phyloP scores from a whole-genome alignment of 768 basidiomycete species.

The Serendipita vermifera region DNA sequence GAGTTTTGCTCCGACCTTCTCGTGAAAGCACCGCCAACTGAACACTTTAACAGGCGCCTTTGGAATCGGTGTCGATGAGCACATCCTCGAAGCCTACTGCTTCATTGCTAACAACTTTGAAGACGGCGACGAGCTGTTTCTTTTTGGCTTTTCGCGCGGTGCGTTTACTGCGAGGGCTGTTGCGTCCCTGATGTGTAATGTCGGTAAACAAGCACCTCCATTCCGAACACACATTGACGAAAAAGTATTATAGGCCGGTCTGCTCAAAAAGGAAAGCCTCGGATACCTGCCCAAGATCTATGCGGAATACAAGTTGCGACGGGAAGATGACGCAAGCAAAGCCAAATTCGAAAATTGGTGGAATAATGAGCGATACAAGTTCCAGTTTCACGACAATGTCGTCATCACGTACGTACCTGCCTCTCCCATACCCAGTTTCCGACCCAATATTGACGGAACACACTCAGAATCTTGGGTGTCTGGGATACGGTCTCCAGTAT shows the following conservation, averaged over 20 bases:
- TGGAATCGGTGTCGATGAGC: neutral
- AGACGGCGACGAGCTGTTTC: conserved; percentile 11
- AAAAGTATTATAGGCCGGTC: neutral
- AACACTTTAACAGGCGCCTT: neutral
- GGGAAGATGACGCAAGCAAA: neutral
- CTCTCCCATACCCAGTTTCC: neutral
- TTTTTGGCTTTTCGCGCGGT: conserved; percentile 17
- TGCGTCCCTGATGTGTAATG: conserved; percentile 12
- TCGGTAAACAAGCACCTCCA: neutral
- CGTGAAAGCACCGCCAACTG: neutral
- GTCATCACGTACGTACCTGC: neutral
- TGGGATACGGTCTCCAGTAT: conserved; percentile 20
- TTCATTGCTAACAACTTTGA: conserved; percentile 16
- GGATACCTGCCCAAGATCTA: neutral
- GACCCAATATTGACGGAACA: neutral
- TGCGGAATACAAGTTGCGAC: neutral
- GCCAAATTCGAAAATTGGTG: neutral
- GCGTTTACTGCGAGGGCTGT: conserved; percentile 16
- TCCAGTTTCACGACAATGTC: neutral
- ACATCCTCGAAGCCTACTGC: conserved; percentile 14
- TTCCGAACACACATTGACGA: neutral
- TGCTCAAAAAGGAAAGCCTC: neutral
- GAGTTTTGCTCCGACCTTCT: neutral
- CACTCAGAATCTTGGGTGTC: conserved; percentile 13
- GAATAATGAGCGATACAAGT: neutral